Conservation (phyloP, 2,329 filamentous ascomycete genomes). For the Alternaria consortialis region DNA sequence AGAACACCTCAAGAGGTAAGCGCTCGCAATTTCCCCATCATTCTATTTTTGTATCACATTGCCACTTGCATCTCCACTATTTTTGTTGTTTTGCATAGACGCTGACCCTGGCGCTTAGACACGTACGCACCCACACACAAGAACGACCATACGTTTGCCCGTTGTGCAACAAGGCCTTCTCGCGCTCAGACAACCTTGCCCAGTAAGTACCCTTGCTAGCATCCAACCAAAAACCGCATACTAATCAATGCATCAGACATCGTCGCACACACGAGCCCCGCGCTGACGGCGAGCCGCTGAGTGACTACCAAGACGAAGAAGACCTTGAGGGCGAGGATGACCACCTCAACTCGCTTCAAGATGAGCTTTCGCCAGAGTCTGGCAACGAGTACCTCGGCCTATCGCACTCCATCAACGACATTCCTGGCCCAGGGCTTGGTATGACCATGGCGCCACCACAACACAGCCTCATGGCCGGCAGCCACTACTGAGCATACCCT, state of each 20-base stretch:
- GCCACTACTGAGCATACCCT: conserved; percentile 51
- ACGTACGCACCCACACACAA: conserved; percentile 99
- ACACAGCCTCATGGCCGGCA: conserved; percentile 55
- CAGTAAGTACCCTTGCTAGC: conserved; percentile 69
- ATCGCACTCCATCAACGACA: conserved; percentile 47
- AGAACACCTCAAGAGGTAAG: conserved; percentile 98
- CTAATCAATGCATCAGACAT: conserved; percentile 64
- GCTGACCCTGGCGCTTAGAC: conserved; percentile 70
- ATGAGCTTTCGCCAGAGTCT: conserved; percentile 78
- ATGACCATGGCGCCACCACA: conserved; percentile 55
- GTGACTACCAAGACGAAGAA: conserved; percentile 78
- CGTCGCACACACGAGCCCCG: conserved; percentile 82
- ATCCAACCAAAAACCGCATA: conserved; percentile 21
- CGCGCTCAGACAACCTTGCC: conserved; percentile 96
- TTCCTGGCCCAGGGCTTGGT: conserved; percentile 44
- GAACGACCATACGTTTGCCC: conserved; percentile 98
- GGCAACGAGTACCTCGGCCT: conserved; percentile 66
- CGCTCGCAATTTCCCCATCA: conserved; percentile 50
- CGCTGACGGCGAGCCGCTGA: conserved; percentile 69
- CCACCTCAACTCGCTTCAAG: conserved; percentile 80
- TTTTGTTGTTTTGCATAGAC: conserved; percentile 55
- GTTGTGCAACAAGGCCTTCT: conserved; percentile 98
- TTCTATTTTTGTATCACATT: conserved; percentile 18
- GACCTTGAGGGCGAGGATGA: conserved; percentile 90
- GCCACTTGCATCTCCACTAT: conserved; percentile 19